Evolutionary conservation across 768 basidiomycete genomes (phyloP).

Genomic region (Termitomyces sp.): DNA sequence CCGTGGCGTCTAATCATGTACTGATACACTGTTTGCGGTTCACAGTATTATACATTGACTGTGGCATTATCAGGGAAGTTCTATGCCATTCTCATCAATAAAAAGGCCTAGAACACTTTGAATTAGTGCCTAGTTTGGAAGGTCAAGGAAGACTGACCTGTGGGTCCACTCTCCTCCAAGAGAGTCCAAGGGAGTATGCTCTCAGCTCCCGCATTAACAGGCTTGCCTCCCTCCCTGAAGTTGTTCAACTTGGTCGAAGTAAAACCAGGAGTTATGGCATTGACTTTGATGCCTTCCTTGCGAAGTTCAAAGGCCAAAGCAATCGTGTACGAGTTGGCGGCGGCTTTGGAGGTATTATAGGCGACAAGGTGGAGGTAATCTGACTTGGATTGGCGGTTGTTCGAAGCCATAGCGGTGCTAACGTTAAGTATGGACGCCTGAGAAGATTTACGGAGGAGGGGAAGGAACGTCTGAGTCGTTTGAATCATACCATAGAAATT

Average conservation of each 20-base stretch:
- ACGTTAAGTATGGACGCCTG: slow-evolving; percentile 43
- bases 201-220: slow-evolving; percentile 32
- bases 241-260: slow-evolving; percentile 43
- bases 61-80: slow-evolving; percentile 11
- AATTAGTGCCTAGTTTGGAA: not conserved
- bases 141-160: slow-evolving; percentile 25
- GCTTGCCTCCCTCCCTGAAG: slow-evolving; percentile 38
- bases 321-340: slow-evolving; percentile 59
- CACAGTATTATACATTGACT: not conserved
- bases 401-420: slow-evolving; percentile 45
- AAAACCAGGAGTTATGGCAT: slow-evolving; percentile 62
- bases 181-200: slow-evolving; percentile 38
- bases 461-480: slow-evolving; percentile 40
- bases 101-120: slow-evolving; percentile 26
- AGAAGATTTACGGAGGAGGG: slow-evolving; percentile 34
- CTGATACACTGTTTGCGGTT: not conserved
- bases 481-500: slow-evolving; percentile 46
- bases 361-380: slow-evolving; percentile 35
- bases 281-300: slow-evolving; percentile 52
- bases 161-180: slow-evolving; percentile 38
- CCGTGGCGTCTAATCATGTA: not conserved
- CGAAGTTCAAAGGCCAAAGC: slow-evolving; percentile 65
- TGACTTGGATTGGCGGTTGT: slow-evolving; percentile 31
- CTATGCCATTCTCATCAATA: slow-evolving; percentile 33
- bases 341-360: slow-evolving; percentile 74